Evolutionary conservation across 2,329 filamentous ascomycete genomes (phyloP), one percentile per base, ranked within the genome.

Genomic region (Fusarium sp.): DNA sequence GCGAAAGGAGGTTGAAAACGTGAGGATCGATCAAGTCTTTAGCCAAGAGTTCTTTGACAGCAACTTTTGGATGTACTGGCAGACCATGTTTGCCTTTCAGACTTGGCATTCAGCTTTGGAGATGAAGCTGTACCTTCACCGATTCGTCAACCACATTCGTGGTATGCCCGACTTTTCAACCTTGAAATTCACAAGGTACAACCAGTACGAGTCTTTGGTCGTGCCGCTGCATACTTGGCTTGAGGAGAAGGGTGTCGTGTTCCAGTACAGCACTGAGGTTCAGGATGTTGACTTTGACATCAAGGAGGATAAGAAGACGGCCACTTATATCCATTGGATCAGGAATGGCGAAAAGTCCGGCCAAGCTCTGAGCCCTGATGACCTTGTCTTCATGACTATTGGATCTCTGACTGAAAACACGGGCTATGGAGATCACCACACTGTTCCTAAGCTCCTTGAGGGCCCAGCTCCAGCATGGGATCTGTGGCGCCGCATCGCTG

Each of bases 71-170:
- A 22, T 72, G 39, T 72, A 72, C 39, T 72, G 67, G 69, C 69
- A 70, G 69, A 69, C 69, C 64, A 72, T 72, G 69, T 59, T 72
- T 58, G 69, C 69, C 18, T 72, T 72, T 52, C 69, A 72, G 67
- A 72, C 69, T 1, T 69, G 67, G 69, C 69, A 72, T 54, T 69
- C 67, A 13, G 67, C 69, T 6, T 31, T 72, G 33, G 67, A 69
- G 56, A 69, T 72, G 69, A 72, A 72, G 67, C 24, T 69, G 27
- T 72, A 69, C 48, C 48, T 72, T 18, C 69, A 72, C 33, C 52
- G 69, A 20, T 69, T 72, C 43, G 24, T 72, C 48, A 72, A 67
- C 56, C 69, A 72, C 33, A 69, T 69, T 35, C 37, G 66, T 27
- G 67, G 69, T 33, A 69, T 72, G 63, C 69, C 69, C 20, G 69